phyloP scores from a whole-genome alignment of 345 rosid species.

The Raphanus raphanistrum region DNA sequence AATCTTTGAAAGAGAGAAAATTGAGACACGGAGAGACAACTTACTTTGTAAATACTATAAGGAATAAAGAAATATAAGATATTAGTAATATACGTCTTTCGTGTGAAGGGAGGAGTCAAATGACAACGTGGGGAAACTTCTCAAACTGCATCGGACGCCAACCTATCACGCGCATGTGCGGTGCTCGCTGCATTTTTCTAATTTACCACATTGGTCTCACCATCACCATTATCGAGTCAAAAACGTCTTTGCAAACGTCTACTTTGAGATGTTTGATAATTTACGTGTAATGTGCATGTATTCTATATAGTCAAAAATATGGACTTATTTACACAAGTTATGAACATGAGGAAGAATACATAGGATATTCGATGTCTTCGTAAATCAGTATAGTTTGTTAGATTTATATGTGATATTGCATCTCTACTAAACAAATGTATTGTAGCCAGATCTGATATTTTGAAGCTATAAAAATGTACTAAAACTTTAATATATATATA shows the following conservation, averaged over 20 bases:
- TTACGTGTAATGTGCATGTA: constrained; percentile 1
- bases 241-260: constrained; percentile 22
- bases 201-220: constrained; percentile 5
- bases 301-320: not conserved
- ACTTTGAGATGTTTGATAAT: not conserved
- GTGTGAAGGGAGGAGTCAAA: constrained; percentile 49
- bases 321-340: not conserved
- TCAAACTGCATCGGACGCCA: constrained; percentile 51
- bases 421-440: not conserved
- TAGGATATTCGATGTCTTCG: not conserved
- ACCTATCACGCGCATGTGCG: constrained; percentile 67
- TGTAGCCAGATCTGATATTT: not conserved
- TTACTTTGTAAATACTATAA: not conserved
- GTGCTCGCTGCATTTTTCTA: constrained; percentile 42
- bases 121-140: constrained; percentile 48
- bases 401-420: not conserved
- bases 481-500: too few relatives aligned
- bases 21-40: not conserved
- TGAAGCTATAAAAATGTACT: not conserved
- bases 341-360: not conserved
- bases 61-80: constrained; percentile 18
- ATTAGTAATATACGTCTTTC: constrained; percentile 15
- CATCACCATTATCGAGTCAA: constrained; percentile 6
- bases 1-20: constrained; percentile 18
- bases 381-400: not conserved